Percentiles rank a stretch among this genome's conserved stretches.
Evolutionary conservation across 768 basidiomycete species (phyloP).

Genomic region (Auriscalpium orientale): DNA sequence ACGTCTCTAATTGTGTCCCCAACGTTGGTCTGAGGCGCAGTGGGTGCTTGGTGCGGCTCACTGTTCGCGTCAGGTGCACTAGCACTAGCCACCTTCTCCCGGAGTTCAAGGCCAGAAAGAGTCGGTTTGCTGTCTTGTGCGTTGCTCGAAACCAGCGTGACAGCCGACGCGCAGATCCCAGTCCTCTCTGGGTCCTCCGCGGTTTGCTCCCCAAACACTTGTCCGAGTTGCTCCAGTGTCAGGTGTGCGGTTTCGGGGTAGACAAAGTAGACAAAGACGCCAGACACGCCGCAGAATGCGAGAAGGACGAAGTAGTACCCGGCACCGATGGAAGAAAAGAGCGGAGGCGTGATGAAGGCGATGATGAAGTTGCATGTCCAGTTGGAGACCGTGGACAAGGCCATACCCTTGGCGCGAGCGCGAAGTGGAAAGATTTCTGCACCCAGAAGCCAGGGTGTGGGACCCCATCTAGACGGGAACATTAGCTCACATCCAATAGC

Average conservation of each 20-base stretch:
- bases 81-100: too few relatives aligned
- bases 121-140: too few relatives aligned
- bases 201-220: slow-evolving; percentile 36
- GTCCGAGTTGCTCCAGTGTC: slow-evolving; percentile 43
- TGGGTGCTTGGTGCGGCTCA: too few relatives aligned
- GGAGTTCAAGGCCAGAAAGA: too few relatives aligned
- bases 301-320: slow-evolving; percentile 47
- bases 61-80: too few relatives aligned
- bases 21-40: too few relatives aligned
- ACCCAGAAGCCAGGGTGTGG: slow-evolving; percentile 24
- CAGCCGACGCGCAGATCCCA: neutral
- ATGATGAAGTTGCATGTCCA: slow-evolving; percentile 32
- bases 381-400: slow-evolving; percentile 23
- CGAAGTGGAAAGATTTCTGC: slow-evolving; percentile 28
- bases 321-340: slow-evolving; percentile 42
- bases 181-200: neutral
- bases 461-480: slow-evolving; percentile 22
- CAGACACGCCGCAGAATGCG: slow-evolving; percentile 37
- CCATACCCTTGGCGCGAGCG: slow-evolving; percentile 26
- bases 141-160: too few relatives aligned
- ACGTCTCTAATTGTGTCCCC: too few relatives aligned
- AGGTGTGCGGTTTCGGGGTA: slow-evolving; percentile 42
- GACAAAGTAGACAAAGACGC: slow-evolving; percentile 37
- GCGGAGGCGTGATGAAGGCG: slow-evolving; percentile 47
- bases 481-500: slow-evolving; percentile 11